Base-by-base conservation (phyloP, 768 basidiomycete species). In the Rhizopogon vinicolor region DNA sequence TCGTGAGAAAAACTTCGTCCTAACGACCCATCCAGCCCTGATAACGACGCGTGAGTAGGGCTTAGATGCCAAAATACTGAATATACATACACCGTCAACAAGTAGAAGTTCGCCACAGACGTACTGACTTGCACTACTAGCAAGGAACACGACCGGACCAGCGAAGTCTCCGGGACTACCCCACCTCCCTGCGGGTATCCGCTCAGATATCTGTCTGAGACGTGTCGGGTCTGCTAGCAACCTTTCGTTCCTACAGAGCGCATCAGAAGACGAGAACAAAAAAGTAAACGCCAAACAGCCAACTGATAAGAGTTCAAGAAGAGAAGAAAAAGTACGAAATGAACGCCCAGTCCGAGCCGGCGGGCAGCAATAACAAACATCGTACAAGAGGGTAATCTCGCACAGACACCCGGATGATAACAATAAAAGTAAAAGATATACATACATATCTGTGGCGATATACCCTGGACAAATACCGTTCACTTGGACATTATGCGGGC, bases 381-480 rank as follows among this genome's bases (percentile, higher is more conserved):
- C 62, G 55, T 41, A 52, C 25, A 29, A 35, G 13, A 45, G 40
- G 56, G 43, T 33, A 22, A 51, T 52, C 19, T 43, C 48, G 19
- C 49, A 22, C 22, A 41, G 39, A 42, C 35, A 54, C 51, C 3
- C 25, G 22, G 13, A 45, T 40, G 54, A 61, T 56, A 58, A 41
- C 52, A 55, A 55, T 55, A 57, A 72, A 67, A 54, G 51, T 4
- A 25, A 72, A 66, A 54, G 49, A 55, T 35, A 52, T 57, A 74
- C 72, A 70, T 71, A 91, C 89, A 93, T 93, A 62, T 96, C 93
- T 37, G 93, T 96, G 28, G 81, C 80, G 63, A 95, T 86, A 70
- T 93, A 94, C 33, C 92, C 93, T 31, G 92, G 92, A 60, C 86
- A 86, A 60, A 96, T 89, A 22, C 81, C 88, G 66, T 95, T 94